Evolutionary conservation across 352 stramenopile species (phyloP).

Genomic region (Phytopythium montanum): DNA sequence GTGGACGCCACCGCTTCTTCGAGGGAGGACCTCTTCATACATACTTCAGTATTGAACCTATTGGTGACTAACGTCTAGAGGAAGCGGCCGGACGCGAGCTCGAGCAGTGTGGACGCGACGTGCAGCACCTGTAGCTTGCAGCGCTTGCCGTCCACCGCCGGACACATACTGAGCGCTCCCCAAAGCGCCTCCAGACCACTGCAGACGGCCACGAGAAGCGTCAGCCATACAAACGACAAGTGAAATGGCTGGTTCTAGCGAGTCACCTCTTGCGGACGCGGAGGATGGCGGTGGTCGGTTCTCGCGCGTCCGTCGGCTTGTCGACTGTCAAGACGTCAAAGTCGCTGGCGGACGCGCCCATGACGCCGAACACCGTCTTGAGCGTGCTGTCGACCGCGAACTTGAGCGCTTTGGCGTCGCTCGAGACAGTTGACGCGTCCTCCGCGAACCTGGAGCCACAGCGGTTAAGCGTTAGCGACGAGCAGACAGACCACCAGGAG

Average conservation of each 20-base stretch:
- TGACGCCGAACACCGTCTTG: slow-evolving; percentile 62
- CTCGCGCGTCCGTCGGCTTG: slow-evolving; percentile 19
- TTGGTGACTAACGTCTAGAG: slow-evolving; percentile 11
- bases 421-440: slow-evolving; percentile 28
- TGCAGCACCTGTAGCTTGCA: slow-evolving; percentile 65
- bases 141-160: slow-evolving; percentile 54
- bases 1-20: background rate
- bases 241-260: too few relatives aligned
- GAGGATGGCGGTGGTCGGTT: slow-evolving; percentile 53
- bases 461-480: background rate
- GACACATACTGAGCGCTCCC: slow-evolving; percentile 74
- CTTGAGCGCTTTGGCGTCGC: slow-evolving; percentile 63
- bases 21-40: background rate
- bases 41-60: background rate
- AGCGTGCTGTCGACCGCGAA: slow-evolving; percentile 70
- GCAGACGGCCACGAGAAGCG: background rate
- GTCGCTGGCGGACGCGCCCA: slow-evolving; percentile 54
- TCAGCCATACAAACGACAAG: background rate
- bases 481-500: background rate
- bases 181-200: slow-evolving; percentile 56
- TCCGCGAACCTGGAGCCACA: slow-evolving; percentile 43
- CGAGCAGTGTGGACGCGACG: slow-evolving; percentile 55
- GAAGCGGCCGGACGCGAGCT: slow-evolving; percentile 62
- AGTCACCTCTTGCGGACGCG: slow-evolving; percentile 49
- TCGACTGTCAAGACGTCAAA: slow-evolving; percentile 60